These are phyloP conservation scores for Grosmannia huntii DNA, from an alignment of 2,329 filamentous ascomycete species.

Conservation along the genomic window DNA sequence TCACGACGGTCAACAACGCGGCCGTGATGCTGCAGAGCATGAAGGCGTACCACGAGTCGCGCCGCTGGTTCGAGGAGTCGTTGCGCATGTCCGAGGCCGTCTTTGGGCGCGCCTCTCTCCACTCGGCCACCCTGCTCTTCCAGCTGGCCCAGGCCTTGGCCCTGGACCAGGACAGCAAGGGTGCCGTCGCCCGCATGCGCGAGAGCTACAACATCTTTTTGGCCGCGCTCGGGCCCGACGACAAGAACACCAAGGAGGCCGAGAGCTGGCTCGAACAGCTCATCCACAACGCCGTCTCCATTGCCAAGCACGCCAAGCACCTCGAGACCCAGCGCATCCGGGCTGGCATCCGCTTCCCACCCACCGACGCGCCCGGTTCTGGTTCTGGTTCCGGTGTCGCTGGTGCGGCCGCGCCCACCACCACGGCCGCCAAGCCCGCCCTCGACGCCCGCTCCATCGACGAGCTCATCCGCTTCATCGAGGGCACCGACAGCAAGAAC, in stretches of 20 bases:
- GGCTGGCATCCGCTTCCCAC: conserved; percentile 52
- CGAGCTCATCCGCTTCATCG: conserved; percentile 88
- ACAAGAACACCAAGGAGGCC: conserved; percentile 96
- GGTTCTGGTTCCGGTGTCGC: conserved; percentile 12
- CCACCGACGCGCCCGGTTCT: conserved; percentile 39
- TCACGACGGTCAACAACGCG: conserved; percentile 97
- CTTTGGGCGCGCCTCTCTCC: conserved; percentile 80
- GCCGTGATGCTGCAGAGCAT: conserved; percentile 96
- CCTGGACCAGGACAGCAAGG: conserved; percentile 89
- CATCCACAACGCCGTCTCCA: conserved; percentile 86
- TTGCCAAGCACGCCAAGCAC: conserved; percentile 88
- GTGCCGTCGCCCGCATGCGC: conserved; percentile 82
- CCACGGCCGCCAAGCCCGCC: conserved; percentile 19
- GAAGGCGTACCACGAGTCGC: conserved; percentile 88
- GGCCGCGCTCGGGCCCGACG: conserved; percentile 69
- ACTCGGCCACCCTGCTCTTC: conserved; percentile 89
- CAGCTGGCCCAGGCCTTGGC: conserved; percentile 92
- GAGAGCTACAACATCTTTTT: conserved; percentile 96
- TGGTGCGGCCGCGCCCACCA: background rate
- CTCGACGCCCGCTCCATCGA: conserved; percentile 79
- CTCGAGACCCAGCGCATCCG: conserved; percentile 62
- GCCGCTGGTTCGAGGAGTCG: conserved; percentile 92
- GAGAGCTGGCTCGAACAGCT: conserved; percentile 94
- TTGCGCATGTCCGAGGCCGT: conserved; percentile 79
- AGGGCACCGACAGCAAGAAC: conserved; percentile 51